A percentile compares a stretch with the other conserved stretches of the same genome.
phyloP scores from a whole-genome alignment of 2,329 filamentous ascomycete species.

The Colletotrichum lupini region DNA sequence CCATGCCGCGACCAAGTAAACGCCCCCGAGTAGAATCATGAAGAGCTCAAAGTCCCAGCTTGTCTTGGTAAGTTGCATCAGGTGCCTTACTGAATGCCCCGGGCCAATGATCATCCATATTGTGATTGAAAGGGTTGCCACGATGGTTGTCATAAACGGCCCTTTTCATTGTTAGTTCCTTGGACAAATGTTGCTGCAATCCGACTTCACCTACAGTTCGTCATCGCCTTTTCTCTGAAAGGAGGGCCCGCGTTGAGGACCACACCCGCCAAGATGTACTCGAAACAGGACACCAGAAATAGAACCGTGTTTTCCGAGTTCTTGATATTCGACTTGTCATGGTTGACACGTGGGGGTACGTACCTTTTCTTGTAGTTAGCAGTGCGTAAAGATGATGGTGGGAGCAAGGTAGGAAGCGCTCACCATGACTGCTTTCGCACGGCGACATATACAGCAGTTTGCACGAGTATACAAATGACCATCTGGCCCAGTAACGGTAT shows the following conservation, averaged over 20 bases:
- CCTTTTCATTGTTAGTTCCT: constrained; percentile 57
- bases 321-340: constrained; percentile 83
- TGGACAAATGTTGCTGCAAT: constrained; percentile 18
- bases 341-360: constrained; percentile 80
- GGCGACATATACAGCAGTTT: constrained; percentile 77
- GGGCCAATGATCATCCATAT: constrained; percentile 86
- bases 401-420: constrained; percentile 35
- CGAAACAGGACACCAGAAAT: constrained; percentile 91
- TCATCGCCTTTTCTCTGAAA: constrained; percentile 82
- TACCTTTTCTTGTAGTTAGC: constrained; percentile 64
- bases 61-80: constrained; percentile 91
- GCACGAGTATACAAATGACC: constrained; percentile 79
- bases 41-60: constrained; percentile 78
- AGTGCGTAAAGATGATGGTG: neutral
- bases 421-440: constrained; percentile 86
- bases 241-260: constrained; percentile 92
- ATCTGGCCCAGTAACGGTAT: constrained; percentile 92
- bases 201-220: constrained; percentile 75
- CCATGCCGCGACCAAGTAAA: constrained; percentile 78
- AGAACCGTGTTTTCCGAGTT: constrained; percentile 95
- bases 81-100: constrained; percentile 71
- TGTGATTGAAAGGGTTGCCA: constrained; percentile 73
- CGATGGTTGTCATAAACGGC: constrained; percentile 85
- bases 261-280: constrained; percentile 91
- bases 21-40: constrained; percentile 75